These are phyloP conservation scores for Mortierella sp. DNA, from an alignment of 371 early-diverging fungal genomes.

Conservation along the genomic window DNA sequence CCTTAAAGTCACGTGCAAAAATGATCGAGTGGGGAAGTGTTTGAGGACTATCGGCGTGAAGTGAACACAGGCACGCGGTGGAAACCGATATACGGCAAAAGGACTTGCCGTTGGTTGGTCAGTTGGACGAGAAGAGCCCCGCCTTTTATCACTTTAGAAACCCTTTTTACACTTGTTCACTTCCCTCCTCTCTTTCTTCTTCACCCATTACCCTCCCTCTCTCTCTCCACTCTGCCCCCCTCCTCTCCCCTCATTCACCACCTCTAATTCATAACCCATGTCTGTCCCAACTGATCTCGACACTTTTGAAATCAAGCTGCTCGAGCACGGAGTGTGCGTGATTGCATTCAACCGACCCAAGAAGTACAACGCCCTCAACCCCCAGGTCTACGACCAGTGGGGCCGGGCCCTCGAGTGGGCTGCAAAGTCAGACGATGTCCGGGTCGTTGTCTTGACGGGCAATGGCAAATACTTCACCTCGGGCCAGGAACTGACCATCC, in stretches of 20 bases:
- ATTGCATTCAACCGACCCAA: constrained; percentile 78
- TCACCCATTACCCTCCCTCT: not conserved
- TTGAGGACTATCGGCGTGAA: not conserved
- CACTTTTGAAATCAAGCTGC: constrained; percentile 65
- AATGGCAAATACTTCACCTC: constrained; percentile 76
- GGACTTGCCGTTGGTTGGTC: not conserved
- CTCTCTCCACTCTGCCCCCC: not conserved
- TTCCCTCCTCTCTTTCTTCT: not conserved
- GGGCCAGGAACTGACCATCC: constrained; percentile 71
- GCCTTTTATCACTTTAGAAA: not conserved
- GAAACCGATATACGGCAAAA: not conserved
- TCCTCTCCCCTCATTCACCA: not conserved
- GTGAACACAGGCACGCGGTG: not conserved
- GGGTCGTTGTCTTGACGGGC: constrained; percentile 76
- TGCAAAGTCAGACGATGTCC: constrained; percentile 63
- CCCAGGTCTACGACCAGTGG: constrained; percentile 79
- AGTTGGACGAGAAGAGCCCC: not conserved
- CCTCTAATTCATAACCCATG: constrained; percentile 16
- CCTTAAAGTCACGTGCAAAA: not conserved
- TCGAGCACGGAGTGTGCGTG: constrained; percentile 70
- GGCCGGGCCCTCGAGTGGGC: constrained; percentile 70
- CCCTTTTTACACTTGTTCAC: not conserved
- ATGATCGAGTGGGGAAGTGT: constrained; percentile 2
- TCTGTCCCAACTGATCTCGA: constrained; percentile 61
- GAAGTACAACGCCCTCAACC: constrained; percentile 73